Base-by-base conservation (phyloP, 768 basidiomycete genomes). In the Boletus vinaceobasis region DNA sequence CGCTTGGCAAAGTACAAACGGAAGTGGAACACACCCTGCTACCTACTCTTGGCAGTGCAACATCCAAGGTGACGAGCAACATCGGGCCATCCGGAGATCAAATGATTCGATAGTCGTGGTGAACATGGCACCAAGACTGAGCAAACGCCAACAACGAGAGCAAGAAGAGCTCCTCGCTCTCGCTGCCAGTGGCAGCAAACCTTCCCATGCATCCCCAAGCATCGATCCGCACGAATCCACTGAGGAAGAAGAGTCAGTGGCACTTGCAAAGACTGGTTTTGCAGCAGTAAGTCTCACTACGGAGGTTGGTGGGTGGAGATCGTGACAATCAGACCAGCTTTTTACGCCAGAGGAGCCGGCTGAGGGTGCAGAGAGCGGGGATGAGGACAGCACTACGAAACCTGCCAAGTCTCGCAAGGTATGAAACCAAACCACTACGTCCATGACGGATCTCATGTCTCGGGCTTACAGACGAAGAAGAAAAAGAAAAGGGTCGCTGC, bases 61-160 rank as follows among this genome's bases (percentile, higher is more conserved):
- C 21, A 42, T 39, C n/a, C 26, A 38, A 31, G 15, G 27, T 13
- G 23, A 54, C 19, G 27, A 38, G 11, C 23, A 21, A 27, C 11
- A 35, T 32, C 17, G 4, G 42, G 13, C 13, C 15, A 21, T 23
- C 13, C 40, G 44, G 33, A 5, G 32, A 36, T 36, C 40, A 42
- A 42, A 56, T 63, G 37, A 40, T 35, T n/a, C 39, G 33, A 55
- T 39, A 43, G 45, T 7, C 17, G 23, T 15, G 33, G 37, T 48
- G 39, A 37, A 47, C 7, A 90, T 89, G 88, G 77, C 87, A 53
- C 83, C 87, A 21, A 78, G 88, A 58, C 72, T 87, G 37, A 94
- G 83, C 72, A 95, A 92, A 72, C 79, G 93, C 45, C 92, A 93
- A 69, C 90, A 94, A 64, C 76, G 93, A 43, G 90, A 93, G 64